A percentile compares a stretch with the other conserved stretches of the same genome.
Conservation (phyloP, 1,139 yeast species). For the Scheffersomyces lignicola region DNA sequence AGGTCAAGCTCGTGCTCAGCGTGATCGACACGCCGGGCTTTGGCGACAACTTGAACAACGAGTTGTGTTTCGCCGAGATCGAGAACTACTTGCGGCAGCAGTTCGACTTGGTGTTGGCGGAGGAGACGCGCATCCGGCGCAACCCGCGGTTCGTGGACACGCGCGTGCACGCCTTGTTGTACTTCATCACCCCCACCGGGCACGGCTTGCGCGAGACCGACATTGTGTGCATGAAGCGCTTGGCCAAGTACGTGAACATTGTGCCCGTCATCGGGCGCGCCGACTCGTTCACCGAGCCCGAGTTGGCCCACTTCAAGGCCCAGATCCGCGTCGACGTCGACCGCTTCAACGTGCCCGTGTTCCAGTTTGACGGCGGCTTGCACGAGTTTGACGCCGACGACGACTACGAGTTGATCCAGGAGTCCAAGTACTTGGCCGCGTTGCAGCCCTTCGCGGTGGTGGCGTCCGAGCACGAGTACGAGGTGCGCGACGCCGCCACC, state of each 20-base stretch:
- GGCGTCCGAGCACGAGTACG: conserved; percentile 61
- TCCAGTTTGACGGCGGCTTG: conserved; percentile 60
- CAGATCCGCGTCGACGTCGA: conserved; percentile 70
- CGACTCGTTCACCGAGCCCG: conserved; percentile 80
- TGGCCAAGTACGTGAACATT: conserved; percentile 80
- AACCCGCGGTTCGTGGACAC: conserved; percentile 79
- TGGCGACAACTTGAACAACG: conserved; percentile 70
- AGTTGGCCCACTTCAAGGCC: conserved; percentile 58
- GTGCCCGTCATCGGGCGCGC: conserved; percentile 87
- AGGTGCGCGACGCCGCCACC: conserved; percentile 49
- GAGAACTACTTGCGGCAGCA: conserved; percentile 80
- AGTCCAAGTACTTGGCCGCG: conserved; percentile 72
- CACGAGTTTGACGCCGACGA: conserved; percentile 54
- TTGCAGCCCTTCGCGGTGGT: conserved; percentile 87
- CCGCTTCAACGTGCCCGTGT: conserved; percentile 76
- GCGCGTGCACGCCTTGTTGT: conserved; percentile 70
- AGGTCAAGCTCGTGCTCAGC: conserved; percentile 62
- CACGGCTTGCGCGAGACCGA: conserved; percentile 77
- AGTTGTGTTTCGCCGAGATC: conserved; percentile 65
- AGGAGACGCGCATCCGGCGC: conserved; percentile 89
- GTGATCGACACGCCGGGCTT: conserved; percentile 79
- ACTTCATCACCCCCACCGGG: conserved; percentile 74
- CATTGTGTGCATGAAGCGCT: conserved; percentile 71
- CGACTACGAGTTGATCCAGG: conserved; percentile 76
- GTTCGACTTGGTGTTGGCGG: conserved; percentile 87